Conservation (phyloP, 805 yeast genomes). For the Yarrowia deformans region DNA sequence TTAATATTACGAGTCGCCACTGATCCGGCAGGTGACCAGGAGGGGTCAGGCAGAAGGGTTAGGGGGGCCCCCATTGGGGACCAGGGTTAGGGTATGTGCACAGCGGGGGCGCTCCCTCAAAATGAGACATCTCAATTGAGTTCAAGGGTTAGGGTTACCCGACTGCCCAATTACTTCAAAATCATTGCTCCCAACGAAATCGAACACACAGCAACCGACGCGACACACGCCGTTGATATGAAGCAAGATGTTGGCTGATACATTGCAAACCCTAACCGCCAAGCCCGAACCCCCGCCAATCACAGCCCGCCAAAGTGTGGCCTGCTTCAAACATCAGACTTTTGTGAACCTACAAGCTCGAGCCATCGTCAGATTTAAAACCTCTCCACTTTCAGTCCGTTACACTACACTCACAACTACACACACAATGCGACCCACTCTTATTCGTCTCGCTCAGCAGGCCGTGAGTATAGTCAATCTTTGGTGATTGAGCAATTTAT, state of each 20-base stretch:
- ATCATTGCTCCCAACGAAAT: conserved; percentile 3
- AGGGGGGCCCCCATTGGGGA: background rate
- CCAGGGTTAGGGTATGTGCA: background rate
- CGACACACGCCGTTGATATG: background rate
- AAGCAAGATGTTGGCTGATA: conserved; percentile 10
- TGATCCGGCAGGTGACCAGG: no score
- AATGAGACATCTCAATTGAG: background rate
- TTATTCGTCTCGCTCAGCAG: conserved; percentile 39
- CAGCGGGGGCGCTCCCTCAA: no score
- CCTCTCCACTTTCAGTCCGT: conserved; percentile 23
- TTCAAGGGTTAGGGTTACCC: conserved; percentile 1
- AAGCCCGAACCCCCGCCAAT: conserved; percentile 5
- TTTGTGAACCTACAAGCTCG: conserved; percentile 33
- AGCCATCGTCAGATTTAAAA: conserved; percentile 29
- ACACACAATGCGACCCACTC: conserved; percentile 38
- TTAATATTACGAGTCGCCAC: no score
- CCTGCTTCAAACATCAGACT: conserved; percentile 38
- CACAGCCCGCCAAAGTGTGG: conserved; percentile 28
- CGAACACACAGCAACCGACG: conserved; percentile 19
- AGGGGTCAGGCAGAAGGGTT: background rate
- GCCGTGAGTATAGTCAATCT: conserved; percentile 8
- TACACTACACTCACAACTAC: conserved; percentile 11
- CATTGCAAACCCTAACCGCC: conserved; percentile 7
- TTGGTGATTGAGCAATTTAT: conserved; percentile 24
- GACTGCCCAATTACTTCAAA: background rate